These are phyloP conservation scores for Phaeophleospora eucalypticola DNA, from an alignment of 2,329 filamentous ascomycete species.

Conservation along the genomic window DNA sequence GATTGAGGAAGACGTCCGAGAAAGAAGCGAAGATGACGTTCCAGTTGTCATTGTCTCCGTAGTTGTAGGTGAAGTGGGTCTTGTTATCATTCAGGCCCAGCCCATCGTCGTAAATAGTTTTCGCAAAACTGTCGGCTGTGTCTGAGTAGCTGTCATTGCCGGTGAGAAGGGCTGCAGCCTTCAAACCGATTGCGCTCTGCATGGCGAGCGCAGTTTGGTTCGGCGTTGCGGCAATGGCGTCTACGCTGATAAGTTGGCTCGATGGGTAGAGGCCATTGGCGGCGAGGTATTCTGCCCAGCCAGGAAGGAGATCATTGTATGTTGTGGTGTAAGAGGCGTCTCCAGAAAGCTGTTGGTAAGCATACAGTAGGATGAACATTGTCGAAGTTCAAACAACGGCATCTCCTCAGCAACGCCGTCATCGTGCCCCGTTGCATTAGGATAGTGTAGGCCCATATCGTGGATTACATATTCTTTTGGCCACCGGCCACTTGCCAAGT, in stretches of 20 bases:
- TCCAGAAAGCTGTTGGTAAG: conserved; percentile 53
- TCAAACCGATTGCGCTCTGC: conserved; percentile 33
- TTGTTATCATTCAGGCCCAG: conserved; percentile 23
- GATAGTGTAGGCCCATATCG: conserved; percentile 25
- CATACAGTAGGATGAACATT: conserved; percentile 51
- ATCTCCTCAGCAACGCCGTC: conserved; percentile 47
- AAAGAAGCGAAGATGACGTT: conserved; percentile 52
- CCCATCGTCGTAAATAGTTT: conserved; percentile 20
- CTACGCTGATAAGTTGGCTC: conserved; percentile 54
- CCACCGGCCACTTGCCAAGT: conserved; percentile 24
- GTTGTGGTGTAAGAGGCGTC: conserved; percentile 46
- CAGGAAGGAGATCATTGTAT: conserved; percentile 50
- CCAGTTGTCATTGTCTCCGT: conserved; percentile 33
- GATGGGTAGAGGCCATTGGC: conserved; percentile 51
- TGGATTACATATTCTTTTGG: conserved; percentile 23
- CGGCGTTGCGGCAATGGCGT: conserved; percentile 52
- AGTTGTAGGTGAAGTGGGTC: conserved; percentile 45
- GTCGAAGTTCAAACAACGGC: conserved; percentile 46
- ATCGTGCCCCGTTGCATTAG: conserved; percentile 28
- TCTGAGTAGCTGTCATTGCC: conserved; percentile 44
- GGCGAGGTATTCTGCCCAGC: conserved; percentile 53
- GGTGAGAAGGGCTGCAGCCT: conserved; percentile 39
- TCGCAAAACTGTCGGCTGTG: conserved; percentile 16
- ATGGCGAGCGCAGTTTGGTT: conserved; percentile 38
- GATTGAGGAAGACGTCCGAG: conserved; percentile 44